A percentile compares a stretch with the other conserved stretches of the same genome.
Conservation (phyloP, 2,329 filamentous ascomycete species). For the Aspergillus eucalypticola region DNA sequence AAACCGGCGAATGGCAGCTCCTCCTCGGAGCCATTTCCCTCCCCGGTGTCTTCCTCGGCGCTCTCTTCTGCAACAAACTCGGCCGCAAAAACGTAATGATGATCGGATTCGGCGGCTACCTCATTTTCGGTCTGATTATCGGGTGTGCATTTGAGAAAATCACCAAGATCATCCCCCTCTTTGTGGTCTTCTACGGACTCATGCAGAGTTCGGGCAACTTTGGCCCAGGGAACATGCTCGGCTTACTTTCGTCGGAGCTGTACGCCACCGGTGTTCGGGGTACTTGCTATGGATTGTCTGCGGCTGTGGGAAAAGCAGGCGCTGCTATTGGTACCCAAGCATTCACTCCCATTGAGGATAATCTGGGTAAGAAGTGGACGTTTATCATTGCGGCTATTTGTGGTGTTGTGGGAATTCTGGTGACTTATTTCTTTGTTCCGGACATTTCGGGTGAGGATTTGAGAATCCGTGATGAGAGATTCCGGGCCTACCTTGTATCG, state of each 20-base stretch:
- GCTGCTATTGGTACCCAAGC: slow-evolving; percentile 6
- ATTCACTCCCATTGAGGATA: not conserved
- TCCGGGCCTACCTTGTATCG: not conserved
- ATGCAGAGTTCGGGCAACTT: slow-evolving; percentile 5
- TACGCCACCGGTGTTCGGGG: slow-evolving; percentile 4
- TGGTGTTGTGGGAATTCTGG: not conserved
- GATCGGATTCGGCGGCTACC: slow-evolving; percentile 4
- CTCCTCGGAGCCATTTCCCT: slow-evolving; percentile 3
- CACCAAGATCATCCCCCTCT: slow-evolving; percentile 5
- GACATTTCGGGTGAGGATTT: slow-evolving; percentile 3
- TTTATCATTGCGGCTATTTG: slow-evolving; percentile 7
- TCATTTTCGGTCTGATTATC: slow-evolving; percentile 4
- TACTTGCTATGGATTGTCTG: slow-evolving; percentile 1
- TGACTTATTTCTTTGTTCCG: slow-evolving; percentile 4
- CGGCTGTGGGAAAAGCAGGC: slow-evolving; percentile 1
- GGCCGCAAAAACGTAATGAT: slow-evolving; percentile 7
- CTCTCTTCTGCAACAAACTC: slow-evolving; percentile 1
- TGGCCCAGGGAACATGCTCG: not conserved
- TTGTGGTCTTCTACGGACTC: slow-evolving; percentile 5
- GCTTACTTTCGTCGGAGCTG: not conserved
- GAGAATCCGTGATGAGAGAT: slow-evolving; percentile 2
- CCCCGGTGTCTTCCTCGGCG: slow-evolving; percentile 3
- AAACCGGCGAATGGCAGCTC: slow-evolving; percentile 6
- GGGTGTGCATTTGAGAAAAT: slow-evolving; percentile 4
- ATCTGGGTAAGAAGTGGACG: slow-evolving; percentile 3